phyloP scores from a whole-genome alignment of 2,329 filamentous ascomycete genomes.

The Neofusicoccum laricinum region DNA sequence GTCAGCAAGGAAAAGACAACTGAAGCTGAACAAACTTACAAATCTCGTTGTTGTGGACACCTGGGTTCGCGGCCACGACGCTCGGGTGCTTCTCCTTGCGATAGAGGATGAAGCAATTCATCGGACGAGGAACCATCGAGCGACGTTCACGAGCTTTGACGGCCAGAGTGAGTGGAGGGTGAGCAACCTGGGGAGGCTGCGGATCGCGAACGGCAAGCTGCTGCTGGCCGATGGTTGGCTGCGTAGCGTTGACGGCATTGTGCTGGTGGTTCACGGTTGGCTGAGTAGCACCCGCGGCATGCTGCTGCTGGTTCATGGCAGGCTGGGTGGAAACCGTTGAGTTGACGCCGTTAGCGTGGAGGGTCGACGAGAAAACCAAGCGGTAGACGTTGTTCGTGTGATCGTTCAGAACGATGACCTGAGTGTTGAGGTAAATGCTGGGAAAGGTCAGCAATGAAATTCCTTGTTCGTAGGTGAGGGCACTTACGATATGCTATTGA shows the following conservation, averaged over 20 bases:
- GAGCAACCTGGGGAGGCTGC: not conserved
- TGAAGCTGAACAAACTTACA: not conserved
- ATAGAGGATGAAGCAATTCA: conserved; percentile 9
- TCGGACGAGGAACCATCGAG: not conserved
- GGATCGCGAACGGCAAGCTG: not conserved
- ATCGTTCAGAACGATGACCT: not conserved
- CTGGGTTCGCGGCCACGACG: not conserved
- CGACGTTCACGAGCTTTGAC: not conserved
- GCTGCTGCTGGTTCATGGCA: no score
- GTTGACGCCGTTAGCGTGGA: no score
- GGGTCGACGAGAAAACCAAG: no score
- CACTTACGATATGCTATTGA: not conserved
- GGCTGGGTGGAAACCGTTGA: no score
- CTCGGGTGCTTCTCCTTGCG: not conserved
- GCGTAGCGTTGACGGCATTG: no score
- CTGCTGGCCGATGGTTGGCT: no score
- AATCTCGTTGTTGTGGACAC: not conserved
- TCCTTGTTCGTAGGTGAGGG: no score
- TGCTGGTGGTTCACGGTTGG: no score
- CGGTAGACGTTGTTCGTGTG: not conserved
- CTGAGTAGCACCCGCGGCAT: no score
- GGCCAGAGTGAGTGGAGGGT: not conserved
- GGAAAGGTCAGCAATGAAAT: not conserved
- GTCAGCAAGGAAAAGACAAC: not conserved
- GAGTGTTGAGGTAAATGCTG: not conserved